Evolutionary conservation across 192 early-diverging fungal genomes (phyloP), one percentile per base, ranked within the genome.

Genomic region (Backusella psychrophila): DNA sequence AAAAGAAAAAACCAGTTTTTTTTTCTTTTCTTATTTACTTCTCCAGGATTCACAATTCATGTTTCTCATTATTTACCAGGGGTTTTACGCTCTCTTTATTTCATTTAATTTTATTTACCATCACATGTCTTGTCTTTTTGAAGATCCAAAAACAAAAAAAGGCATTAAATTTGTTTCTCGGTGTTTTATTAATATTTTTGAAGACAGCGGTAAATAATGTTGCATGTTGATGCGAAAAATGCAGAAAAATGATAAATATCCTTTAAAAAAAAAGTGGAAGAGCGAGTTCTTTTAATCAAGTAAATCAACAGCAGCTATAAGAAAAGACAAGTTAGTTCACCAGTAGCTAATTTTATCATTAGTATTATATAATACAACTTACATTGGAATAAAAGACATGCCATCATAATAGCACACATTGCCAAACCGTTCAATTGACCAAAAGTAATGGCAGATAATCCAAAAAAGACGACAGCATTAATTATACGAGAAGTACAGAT

Each of bases 341-440:
- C 0, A 56, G 21, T 21, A 56, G 6, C 11, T 23, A 38, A 19
- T 38, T 39, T 39, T 15, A 26, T 4, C 36, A n/a, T 31, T 72
- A 35, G 3, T 34, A 12, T 39, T 38, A 52, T 11, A 39, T 39
- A 15, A 39, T n/a, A 59, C 6, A 59, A 77, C 79, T 70, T 77
- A 81, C 80, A 77, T 81, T 81, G 80, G 15, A 81, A 70, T 19
- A 81, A 33, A 31, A 81, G 52, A 38, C 75, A 81, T n/a, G 66
- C 65, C 44, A 77, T 77, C 67, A 81, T 73, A 29, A 81, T 71
- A 29, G 36, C 67, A 44, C 74, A 42, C 66, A 81, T 76, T 17
- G 42, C 41, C 12, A 81, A 19, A 53, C 77, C 77, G 23, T 49
- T 26, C 12, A 72, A 31, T 11, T 78, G 72, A 15, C 17, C 31